Evolutionary conservation across 495 filamentous ascomycete genomes (phyloP).

Genomic region (Penicillium pancosmium): DNA sequence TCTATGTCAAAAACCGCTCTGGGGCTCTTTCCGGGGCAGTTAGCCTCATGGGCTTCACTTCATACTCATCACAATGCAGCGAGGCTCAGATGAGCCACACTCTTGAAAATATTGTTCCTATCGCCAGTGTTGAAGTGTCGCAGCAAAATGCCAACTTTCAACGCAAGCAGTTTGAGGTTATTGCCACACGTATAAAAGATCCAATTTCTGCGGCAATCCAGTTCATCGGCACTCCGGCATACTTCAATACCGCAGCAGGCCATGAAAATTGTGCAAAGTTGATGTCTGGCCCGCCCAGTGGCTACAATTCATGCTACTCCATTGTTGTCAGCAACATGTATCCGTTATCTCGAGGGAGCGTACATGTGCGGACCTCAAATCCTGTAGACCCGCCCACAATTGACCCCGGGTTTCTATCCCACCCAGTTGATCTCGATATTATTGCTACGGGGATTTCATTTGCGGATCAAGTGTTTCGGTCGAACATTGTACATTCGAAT

Average conservation of each 20-base stretch:
- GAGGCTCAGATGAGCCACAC: not conserved
- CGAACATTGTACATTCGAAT: slow-evolving; percentile 3
- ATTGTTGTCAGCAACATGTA: slow-evolving; percentile 18
- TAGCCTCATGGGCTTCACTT: slow-evolving; percentile 12
- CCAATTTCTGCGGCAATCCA: slow-evolving; percentile 8
- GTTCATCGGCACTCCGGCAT: slow-evolving; percentile 8
- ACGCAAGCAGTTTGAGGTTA: slow-evolving; percentile 4
- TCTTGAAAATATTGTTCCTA: not conserved
- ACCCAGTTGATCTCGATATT: slow-evolving; percentile 31
- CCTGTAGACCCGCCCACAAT: slow-evolving; percentile 14
- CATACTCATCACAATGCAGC: slow-evolving; percentile 7
- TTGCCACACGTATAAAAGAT: slow-evolving; percentile 6
- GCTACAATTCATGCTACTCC: slow-evolving; percentile 3
- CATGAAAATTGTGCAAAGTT: slow-evolving; percentile 7
- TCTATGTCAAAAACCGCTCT: slow-evolving; percentile 5
- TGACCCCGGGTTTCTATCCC: slow-evolving; percentile 27
- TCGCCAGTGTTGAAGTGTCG: not conserved
- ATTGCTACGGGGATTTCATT: slow-evolving; percentile 45
- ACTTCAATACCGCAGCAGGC: slow-evolving; percentile 9
- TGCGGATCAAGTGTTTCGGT: slow-evolving; percentile 28
- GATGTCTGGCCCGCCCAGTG: slow-evolving; percentile 4
- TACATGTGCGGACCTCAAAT: slow-evolving; percentile 22
- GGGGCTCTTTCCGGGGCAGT: slow-evolving; percentile 12
- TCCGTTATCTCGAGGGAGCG: slow-evolving; percentile 23
- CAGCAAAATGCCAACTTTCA: slow-evolving; percentile 9